Percentiles rank a stretch among this genome's conserved stretches.
These are phyloP conservation scores for Cokeromyces recurvatus DNA, from an alignment of 371 early-diverging fungal genomes.

Conservation along the genomic window DNA sequence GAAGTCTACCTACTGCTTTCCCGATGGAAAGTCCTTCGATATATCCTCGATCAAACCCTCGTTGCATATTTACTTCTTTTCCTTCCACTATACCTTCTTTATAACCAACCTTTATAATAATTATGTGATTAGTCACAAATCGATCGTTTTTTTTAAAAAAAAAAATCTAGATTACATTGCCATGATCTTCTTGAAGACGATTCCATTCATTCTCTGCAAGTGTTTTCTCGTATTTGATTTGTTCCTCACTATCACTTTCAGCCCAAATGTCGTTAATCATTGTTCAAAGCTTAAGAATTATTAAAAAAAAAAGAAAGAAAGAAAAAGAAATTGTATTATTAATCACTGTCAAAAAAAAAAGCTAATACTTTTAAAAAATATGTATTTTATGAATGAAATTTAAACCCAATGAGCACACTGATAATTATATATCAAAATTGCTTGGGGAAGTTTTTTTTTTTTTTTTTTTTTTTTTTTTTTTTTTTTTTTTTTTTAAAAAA, in stretches of 20 bases:
- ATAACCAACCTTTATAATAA: slow-evolving; percentile 48
- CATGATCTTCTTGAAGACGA: slow-evolving; percentile 48
- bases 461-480: too few species aligned
- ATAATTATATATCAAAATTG: too few species aligned
- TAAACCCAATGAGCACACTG: too few species aligned
- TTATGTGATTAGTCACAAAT: too few species aligned
- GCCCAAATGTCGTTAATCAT: slow-evolving; percentile 42
- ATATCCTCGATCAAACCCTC: slow-evolving; percentile 61
- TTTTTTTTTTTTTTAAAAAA: too few species aligned
- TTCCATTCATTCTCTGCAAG: slow-evolving; percentile 56
- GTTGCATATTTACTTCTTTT: slow-evolving; percentile 57
- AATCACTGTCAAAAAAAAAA: too few species aligned
- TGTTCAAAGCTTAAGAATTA: too few species aligned
- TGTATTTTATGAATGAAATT: too few species aligned
- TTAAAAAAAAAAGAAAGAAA: too few species aligned
- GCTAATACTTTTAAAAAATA: too few species aligned
- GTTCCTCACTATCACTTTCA: slow-evolving; percentile 24
- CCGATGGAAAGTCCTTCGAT: slow-evolving; percentile 45
- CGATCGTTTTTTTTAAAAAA: background rate
- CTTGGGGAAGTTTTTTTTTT: too few species aligned
- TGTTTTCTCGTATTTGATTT: slow-evolving; percentile 34
- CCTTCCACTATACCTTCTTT: slow-evolving; percentile 63
- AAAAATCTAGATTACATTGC: slow-evolving; percentile 43
- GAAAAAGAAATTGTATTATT: too few species aligned
- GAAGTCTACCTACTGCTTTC: slow-evolving; percentile 40